A percentile compares a stretch with the other conserved stretches of the same genome.
Evolutionary conservation across 345 rosid species (phyloP).

Genomic region (Pistacia atlantica): DNA sequence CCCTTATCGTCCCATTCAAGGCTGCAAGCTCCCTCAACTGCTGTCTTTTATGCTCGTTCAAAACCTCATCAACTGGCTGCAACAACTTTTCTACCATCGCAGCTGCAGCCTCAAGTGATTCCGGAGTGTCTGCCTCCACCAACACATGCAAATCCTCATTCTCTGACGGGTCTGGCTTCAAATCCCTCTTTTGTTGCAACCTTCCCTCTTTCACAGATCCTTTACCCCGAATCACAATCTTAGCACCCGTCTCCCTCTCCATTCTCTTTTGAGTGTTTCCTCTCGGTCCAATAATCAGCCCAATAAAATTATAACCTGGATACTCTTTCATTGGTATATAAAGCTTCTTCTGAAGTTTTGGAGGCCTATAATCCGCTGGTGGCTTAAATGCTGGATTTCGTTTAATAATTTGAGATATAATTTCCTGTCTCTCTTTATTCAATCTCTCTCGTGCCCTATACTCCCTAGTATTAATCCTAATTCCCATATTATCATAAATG

Average conservation of each 20-base stretch:
- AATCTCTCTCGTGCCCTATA: constrained; percentile 84
- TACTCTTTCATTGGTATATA: constrained; percentile 93
- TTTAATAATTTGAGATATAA: constrained; percentile 86
- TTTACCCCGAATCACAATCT: constrained; percentile 94
- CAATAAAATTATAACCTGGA: constrained; percentile 91
- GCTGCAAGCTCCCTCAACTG: constrained; percentile 97
- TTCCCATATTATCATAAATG: constrained; percentile 88
- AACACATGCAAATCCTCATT: constrained; percentile 98
- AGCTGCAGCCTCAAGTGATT: constrained; percentile 90
- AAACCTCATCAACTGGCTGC: constrained; percentile 97
- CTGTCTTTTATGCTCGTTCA: constrained; percentile 98
- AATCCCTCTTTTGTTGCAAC: constrained; percentile 90
- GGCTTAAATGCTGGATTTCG: constrained; percentile 94
- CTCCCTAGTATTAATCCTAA: constrained; percentile 86
- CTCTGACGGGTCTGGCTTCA: constrained; percentile 89
- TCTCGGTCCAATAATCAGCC: constrained; percentile 93
- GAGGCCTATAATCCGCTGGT: constrained; percentile 94
- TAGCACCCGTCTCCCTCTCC: constrained; percentile 96
- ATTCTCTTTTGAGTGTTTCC: constrained; percentile 98
- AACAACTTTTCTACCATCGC: constrained; percentile 95
- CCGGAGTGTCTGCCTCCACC: constrained; percentile 95
- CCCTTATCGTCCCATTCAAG: constrained; percentile 97
- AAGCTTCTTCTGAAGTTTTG: constrained; percentile 96
- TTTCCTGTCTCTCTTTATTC: constrained; percentile 91
- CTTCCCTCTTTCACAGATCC: constrained; percentile 96